Evolutionary conservation across 371 early-diverging fungal species (phyloP).

Genomic region (Smittium culicis): DNA sequence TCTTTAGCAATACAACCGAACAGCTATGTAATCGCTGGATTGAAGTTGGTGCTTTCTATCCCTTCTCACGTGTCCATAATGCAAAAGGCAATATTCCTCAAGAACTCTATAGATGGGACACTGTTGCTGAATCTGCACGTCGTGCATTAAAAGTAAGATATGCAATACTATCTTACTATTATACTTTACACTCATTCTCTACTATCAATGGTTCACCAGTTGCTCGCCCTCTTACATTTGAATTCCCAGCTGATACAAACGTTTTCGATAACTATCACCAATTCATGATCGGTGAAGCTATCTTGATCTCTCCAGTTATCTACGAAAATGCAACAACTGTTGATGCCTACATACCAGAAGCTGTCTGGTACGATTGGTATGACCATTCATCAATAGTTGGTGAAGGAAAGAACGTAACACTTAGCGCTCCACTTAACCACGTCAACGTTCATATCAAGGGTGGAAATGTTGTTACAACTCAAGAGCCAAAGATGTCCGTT

Average conservation of each 20-base stretch:
- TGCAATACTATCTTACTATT: conserved; percentile 46
- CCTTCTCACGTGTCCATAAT: conserved; percentile 55
- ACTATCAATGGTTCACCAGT: conserved; percentile 36
- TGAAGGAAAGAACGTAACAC: conserved; percentile 23
- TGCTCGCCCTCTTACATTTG: conserved; percentile 40
- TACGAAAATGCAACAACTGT: conserved; percentile 27
- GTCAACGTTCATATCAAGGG: conserved; percentile 76
- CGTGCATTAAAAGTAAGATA: conserved; percentile 43
- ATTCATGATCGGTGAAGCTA: conserved; percentile 41
- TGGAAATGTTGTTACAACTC: conserved; percentile 70
- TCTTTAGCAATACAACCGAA: conserved; percentile 40
- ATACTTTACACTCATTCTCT: conserved; percentile 45
- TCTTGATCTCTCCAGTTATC: conserved; percentile 45
- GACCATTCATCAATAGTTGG: conserved; percentile 27
- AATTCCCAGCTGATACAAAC: conserved; percentile 32
- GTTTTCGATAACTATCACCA: conserved; percentile 36
- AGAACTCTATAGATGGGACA: conserved; percentile 84
- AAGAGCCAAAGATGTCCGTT: conserved; percentile 71
- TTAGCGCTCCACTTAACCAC: conserved; percentile 53
- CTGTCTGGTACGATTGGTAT: conserved; percentile 65
- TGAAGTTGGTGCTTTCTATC: conserved; percentile 57
- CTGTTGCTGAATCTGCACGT: conserved; percentile 37
- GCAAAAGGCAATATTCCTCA: conserved; percentile 58
- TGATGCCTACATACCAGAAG: conserved; percentile 21
- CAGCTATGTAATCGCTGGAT: conserved; percentile 53